These are phyloP conservation scores for Hymenoscyphus linearis DNA, from an alignment of 2,329 filamentous ascomycete species.

Conservation along the genomic window DNA sequence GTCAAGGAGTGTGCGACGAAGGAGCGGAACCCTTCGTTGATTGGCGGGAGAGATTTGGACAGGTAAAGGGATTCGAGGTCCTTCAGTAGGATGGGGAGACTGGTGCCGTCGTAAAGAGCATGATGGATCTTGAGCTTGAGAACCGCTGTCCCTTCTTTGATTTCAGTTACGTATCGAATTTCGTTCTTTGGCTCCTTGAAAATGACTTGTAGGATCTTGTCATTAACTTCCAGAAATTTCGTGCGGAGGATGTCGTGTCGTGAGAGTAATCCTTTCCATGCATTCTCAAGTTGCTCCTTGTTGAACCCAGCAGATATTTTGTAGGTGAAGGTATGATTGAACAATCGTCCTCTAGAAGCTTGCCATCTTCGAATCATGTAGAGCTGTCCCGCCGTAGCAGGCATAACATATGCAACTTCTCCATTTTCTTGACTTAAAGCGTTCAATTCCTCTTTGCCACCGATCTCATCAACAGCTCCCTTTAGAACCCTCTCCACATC, in stretches of 20 bases:
- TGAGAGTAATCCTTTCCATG: slow-evolving; percentile 57
- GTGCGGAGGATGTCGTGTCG: slow-evolving; percentile 65
- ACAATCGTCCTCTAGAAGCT: slow-evolving; percentile 58
- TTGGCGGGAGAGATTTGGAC: slow-evolving; percentile 8
- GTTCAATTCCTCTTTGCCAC: slow-evolving; percentile 36
- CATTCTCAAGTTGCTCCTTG: slow-evolving; percentile 40
- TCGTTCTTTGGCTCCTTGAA: slow-evolving; percentile 37
- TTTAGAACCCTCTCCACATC: slow-evolving; percentile 38
- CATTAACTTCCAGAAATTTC: slow-evolving; percentile 41
- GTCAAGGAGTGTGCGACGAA: slow-evolving; percentile 38
- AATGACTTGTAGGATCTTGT: slow-evolving; percentile 61
- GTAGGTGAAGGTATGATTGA: slow-evolving; percentile 70
- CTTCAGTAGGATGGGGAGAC: slow-evolving; percentile 59
- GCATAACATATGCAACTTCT: slow-evolving; percentile 49
- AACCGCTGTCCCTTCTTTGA: background rate
- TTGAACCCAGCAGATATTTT: slow-evolving; percentile 39
- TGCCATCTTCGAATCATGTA: slow-evolving; percentile 80
- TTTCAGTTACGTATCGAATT: slow-evolving; percentile 26
- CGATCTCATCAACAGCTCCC: slow-evolving; percentile 35
- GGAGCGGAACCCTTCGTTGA: slow-evolving; percentile 15
- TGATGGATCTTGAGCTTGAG: slow-evolving; percentile 66
- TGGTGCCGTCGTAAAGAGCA: slow-evolving; percentile 82
- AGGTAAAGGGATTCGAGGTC: slow-evolving; percentile 43
- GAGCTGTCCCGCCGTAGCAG: slow-evolving; percentile 69
- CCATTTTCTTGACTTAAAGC: slow-evolving; percentile 32